These are phyloP conservation scores for Raphanus hybrid DNA, from an alignment of 441 rosid species.

Conservation along the genomic window DNA sequence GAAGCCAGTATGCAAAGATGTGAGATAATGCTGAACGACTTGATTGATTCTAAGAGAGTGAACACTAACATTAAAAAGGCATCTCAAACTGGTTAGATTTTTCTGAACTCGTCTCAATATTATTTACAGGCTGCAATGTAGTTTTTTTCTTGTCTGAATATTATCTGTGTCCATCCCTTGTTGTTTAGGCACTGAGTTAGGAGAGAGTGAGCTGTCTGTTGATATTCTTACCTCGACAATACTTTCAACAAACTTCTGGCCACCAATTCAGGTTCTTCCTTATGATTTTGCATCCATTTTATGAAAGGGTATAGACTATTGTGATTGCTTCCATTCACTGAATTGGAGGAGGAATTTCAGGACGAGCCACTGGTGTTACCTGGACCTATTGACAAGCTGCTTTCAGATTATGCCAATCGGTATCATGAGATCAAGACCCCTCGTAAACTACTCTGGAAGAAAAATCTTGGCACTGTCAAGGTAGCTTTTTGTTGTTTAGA, in stretches of 20 bases:
- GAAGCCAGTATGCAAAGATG: slow-evolving; percentile 97
- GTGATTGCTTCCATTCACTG: slow-evolving; percentile 11
- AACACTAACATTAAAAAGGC: slow-evolving; percentile 82
- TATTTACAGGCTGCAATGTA: too few species aligned
- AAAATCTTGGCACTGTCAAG: slow-evolving; percentile 97
- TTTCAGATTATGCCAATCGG: slow-evolving; percentile 80
- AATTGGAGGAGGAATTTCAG: slow-evolving; percentile 49
- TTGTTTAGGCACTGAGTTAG: slow-evolving; percentile 52
- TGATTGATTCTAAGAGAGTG: slow-evolving; percentile 96
- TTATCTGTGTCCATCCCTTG: slow-evolving; percentile 21
- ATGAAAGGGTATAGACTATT: slow-evolving; percentile 4
- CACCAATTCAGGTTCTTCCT: slow-evolving; percentile 79
- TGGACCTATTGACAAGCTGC: slow-evolving; percentile 73
- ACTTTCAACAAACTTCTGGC: slow-evolving; percentile 97
- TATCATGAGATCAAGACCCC: slow-evolving; percentile 94
- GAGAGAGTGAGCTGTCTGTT: slow-evolving; percentile 56
- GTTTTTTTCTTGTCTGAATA: slow-evolving; percentile 30
- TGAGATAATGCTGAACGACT: slow-evolving; percentile 97
- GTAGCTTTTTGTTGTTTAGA: slow-evolving; percentile 39
- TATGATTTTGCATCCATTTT: slow-evolving; percentile 4
- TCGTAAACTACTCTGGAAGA: slow-evolving; percentile 96
- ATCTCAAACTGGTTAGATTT: slow-evolving; percentile 57
- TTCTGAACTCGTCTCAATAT: slow-evolving; percentile 24
- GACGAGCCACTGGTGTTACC: slow-evolving; percentile 85
- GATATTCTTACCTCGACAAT: slow-evolving; percentile 83